These are phyloP conservation scores for Cymodocea nodosa DNA, from an alignment of 116 monocot genomes.

Conservation along the genomic window DNA sequence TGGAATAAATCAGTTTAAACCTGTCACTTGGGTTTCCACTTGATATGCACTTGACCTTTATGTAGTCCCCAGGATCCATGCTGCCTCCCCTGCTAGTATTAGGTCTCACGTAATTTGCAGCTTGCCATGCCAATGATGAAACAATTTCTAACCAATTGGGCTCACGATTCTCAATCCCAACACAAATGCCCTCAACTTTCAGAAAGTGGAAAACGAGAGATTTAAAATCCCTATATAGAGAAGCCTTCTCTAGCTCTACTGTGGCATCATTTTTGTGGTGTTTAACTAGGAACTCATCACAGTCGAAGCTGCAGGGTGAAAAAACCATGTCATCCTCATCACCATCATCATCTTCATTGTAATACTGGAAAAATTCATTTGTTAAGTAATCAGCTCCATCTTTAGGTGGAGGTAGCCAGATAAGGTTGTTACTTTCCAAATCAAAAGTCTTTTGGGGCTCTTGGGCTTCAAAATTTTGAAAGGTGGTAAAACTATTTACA, in stretches of 20 bases:
- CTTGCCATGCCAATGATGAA: constrained; percentile 81
- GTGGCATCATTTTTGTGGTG: constrained; percentile 26
- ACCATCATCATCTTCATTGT: constrained; percentile 43
- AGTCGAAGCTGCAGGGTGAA: constrained; percentile 22
- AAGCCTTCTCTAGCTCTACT: constrained; percentile 27
- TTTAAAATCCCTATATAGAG: constrained; percentile 49
- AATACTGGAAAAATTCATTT: constrained; percentile 27
- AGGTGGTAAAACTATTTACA: not conserved
- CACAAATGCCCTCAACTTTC: constrained; percentile 43
- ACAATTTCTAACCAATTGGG: constrained; percentile 61
- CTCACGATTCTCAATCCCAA: constrained; percentile 10
- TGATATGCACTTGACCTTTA: constrained; percentile 84
- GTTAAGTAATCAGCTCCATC: constrained; percentile 50
- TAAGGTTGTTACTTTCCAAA: constrained; percentile 42
- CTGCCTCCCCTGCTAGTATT: constrained; percentile 73
- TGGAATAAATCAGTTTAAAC: not conserved
- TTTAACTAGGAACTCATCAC: constrained; percentile 13
- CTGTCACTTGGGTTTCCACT: constrained; percentile 33
- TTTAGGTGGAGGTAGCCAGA: constrained; percentile 68
- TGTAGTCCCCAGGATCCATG: constrained; percentile 86
- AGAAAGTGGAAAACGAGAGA: constrained; percentile 69
- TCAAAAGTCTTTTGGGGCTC: constrained; percentile 24
- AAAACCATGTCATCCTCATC: constrained; percentile 19
- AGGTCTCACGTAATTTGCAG: constrained; percentile 67
- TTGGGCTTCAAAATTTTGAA: not conserved